These are phyloP conservation scores for Themeda triandra DNA, from an alignment of 176 grass and related monocot species.

Conservation along the genomic window DNA sequence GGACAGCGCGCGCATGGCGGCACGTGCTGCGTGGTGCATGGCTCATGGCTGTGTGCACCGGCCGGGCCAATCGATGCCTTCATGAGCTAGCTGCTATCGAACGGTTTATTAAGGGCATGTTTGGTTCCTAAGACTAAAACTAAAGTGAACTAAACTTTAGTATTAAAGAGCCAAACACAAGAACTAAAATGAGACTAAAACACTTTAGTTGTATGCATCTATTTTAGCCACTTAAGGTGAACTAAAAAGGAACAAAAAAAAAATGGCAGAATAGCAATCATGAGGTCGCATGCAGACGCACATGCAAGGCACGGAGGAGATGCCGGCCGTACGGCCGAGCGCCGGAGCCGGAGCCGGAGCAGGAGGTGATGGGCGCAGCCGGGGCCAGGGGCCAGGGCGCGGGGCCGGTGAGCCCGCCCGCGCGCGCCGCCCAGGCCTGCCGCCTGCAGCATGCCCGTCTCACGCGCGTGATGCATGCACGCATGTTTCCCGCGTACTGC, in stretches of 20 bases:
- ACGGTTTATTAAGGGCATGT: no score
- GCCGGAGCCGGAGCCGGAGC: not conserved
- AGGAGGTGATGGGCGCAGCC: not conserved
- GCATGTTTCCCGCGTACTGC: constrained; percentile 9
- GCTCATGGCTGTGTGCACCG: not conserved
- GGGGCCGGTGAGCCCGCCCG: not conserved
- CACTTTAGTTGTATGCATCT: no score
- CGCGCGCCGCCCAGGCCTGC: not conserved
- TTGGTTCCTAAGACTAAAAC: no score
- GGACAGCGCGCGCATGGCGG: constrained; percentile 4
- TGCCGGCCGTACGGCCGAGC: not conserved
- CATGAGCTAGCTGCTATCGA: no score
- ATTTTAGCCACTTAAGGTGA: no score
- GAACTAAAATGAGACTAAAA: no score
- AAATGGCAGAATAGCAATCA: not conserved
- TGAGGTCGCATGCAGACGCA: not conserved
- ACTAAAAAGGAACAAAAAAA: not conserved
- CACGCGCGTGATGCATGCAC: not conserved
- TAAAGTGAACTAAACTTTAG: no score
- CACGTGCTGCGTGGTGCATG: not conserved
- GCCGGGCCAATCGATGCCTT: no score
- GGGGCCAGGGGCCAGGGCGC: not conserved
- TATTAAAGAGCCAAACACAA: no score
- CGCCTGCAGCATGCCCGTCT: not conserved
- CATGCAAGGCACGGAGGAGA: not conserved